phyloP scores from a whole-genome alignment of 2,329 filamentous ascomycete genomes.

The Stachybotrys chartarum region DNA sequence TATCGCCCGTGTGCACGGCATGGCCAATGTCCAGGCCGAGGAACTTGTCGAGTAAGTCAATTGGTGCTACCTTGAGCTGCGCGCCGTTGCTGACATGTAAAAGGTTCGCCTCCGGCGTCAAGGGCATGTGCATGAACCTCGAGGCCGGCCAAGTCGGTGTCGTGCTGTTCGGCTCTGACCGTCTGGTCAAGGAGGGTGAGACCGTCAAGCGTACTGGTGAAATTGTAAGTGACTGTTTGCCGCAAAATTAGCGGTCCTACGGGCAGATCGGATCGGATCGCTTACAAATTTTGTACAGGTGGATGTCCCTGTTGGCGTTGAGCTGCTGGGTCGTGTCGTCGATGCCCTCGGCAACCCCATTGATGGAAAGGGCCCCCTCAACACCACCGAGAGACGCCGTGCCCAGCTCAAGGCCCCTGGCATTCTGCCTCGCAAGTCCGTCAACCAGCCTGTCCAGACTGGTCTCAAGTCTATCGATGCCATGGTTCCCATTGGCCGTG shows the following conservation, averaged over 20 bases:
- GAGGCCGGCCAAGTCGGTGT: constrained; percentile 99
- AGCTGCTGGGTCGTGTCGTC: constrained; percentile 95
- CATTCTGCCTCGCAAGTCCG: constrained; percentile 93
- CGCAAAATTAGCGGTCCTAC: too few relatives aligned
- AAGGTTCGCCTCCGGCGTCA: constrained; percentile 98
- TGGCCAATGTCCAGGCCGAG: constrained; percentile 99
- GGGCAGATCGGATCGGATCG: too few relatives aligned
- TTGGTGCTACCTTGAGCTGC: constrained; percentile 1
- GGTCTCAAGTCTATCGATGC: constrained; percentile 98
- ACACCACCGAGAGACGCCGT: constrained; percentile 86
- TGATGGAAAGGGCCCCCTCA: constrained; percentile 96
- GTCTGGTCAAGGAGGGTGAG: constrained; percentile 99
- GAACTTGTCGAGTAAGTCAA: constrained; percentile 95
- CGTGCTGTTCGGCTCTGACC: constrained; percentile 99
- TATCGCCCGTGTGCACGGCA: constrained; percentile 99
- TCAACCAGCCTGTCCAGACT: constrained; percentile 98
- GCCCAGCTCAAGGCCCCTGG: constrained; percentile 98
- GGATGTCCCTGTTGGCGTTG: constrained; percentile 88
- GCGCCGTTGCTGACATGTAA: constrained; percentile 9
- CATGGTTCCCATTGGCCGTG: constrained; percentile 99
- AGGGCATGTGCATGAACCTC: constrained; percentile 99
- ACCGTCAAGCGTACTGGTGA: constrained; percentile 99
- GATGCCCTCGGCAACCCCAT: constrained; percentile 99
- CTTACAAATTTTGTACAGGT: constrained; percentile 49
- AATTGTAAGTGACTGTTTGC: constrained; percentile 64